Conservation (phyloP, 805 yeast species). For the Ogataea parapolymorpha region DNA sequence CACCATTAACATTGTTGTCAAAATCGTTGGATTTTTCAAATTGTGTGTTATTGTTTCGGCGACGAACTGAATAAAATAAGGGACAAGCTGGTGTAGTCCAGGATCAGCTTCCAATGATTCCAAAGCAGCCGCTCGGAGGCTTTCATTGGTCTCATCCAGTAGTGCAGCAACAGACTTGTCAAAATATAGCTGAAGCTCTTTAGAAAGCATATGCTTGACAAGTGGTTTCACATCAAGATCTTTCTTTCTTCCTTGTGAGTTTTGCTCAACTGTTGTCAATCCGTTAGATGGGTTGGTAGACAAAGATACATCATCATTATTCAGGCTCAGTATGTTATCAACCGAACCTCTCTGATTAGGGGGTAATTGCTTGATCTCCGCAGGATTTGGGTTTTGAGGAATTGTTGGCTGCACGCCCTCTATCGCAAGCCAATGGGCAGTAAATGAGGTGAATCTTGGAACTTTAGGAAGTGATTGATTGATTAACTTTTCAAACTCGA, state of each 20-base stretch:
- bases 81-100: slow-evolving; percentile 94
- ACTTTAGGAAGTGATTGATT: slow-evolving; percentile 94
- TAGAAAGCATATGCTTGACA: slow-evolving; percentile 92
- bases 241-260: slow-evolving; percentile 34
- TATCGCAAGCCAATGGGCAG: slow-evolving; percentile 96
- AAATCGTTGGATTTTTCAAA: slow-evolving; percentile 62
- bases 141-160: slow-evolving; percentile 52
- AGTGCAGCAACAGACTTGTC: slow-evolving; percentile 85
- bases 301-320: slow-evolving; percentile 39
- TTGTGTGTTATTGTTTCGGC: slow-evolving; percentile 94
- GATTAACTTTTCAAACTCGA: slow-evolving; percentile 89
- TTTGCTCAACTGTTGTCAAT: slow-evolving; percentile 27
- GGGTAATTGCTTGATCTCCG: slow-evolving; percentile 74
- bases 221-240: slow-evolving; percentile 75
- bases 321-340: slow-evolving; percentile 54
- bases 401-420: slow-evolving; percentile 98
- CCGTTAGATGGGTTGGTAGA: slow-evolving; percentile 30
- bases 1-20: slow-evolving; percentile 85
- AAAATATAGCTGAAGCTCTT: slow-evolving; percentile 89
- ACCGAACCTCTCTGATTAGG: slow-evolving; percentile 83
- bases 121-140: slow-evolving; percentile 73
- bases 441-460: slow-evolving; percentile 86
- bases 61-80: slow-evolving; percentile 92
- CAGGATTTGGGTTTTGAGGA: slow-evolving; percentile 88
- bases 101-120: slow-evolving; percentile 86